phyloP scores from a whole-genome alignment of 2,329 filamentous ascomycete genomes.

The Penicillium hesseltinei region DNA sequence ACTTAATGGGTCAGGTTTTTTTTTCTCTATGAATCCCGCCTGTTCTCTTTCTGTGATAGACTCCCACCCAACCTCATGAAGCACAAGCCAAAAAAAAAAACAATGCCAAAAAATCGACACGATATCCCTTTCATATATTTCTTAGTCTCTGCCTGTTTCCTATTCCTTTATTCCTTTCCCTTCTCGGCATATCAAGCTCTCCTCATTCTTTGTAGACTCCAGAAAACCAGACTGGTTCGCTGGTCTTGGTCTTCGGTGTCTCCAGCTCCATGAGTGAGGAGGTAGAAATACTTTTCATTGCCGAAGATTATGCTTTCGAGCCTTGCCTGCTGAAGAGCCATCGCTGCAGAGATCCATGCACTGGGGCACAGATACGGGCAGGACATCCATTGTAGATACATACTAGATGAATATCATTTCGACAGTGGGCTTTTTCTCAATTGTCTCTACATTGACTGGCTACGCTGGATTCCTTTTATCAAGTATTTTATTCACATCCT shows the following conservation, averaged over 20 bases:
- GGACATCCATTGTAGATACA: conserved; percentile 45
- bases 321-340: conserved; percentile 63
- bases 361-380: conserved; percentile 68
- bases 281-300: conserved; percentile 39
- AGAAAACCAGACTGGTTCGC: conserved; percentile 22
- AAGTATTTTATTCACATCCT: conserved; percentile 21
- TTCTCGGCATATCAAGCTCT: conserved; percentile 47
- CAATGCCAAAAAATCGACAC: conserved; percentile 17
- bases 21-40: conserved; percentile 16
- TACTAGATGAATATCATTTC: neutral
- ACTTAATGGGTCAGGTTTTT: conserved; percentile 25
- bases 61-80: conserved; percentile 11
- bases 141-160: neutral
- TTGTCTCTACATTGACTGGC: neutral
- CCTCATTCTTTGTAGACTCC: conserved; percentile 37
- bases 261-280: conserved; percentile 42
- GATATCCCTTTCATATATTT: conserved; percentile 1
- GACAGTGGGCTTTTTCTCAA: neutral
- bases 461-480: neutral
- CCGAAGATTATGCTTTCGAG: conserved; percentile 34
- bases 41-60: conserved; percentile 21
- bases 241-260: conserved; percentile 24
- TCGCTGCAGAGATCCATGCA: conserved; percentile 56
- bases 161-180: neutral
- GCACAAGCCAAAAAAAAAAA: conserved; percentile 14